Evolutionary conservation across 2,329 filamentous ascomycete genomes (phyloP).

Genomic region (Seiridium cupressi): DNA sequence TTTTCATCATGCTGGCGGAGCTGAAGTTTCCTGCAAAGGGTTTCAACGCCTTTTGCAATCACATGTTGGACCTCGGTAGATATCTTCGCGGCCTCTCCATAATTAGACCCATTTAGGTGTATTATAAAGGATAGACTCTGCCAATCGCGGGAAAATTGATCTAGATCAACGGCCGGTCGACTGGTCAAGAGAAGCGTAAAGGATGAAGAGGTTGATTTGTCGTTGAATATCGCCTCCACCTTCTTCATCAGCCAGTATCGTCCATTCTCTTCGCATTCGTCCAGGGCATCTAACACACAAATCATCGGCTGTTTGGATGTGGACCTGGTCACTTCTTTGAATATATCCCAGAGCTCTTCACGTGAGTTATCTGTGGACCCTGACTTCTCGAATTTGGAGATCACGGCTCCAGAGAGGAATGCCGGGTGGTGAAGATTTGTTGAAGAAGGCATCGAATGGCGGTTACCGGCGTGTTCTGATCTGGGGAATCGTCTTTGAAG

Average conservation of each 20-base stretch:
- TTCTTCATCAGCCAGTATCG: background rate
- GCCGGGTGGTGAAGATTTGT: background rate
- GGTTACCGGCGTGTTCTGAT: background rate
- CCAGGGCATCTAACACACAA: background rate
- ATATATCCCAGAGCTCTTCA: background rate
- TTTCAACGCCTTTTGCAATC: background rate
- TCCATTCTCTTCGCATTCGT: background rate
- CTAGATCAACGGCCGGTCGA: background rate
- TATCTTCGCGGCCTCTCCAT: background rate
- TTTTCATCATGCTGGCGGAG: background rate
- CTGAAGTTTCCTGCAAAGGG: background rate
- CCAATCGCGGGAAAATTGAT: too few species aligned
- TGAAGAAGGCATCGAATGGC: background rate
- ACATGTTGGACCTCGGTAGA: background rate
- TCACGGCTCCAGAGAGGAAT: background rate
- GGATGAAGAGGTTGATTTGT: background rate
- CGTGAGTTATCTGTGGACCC: background rate
- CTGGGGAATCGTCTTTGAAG: background rate
- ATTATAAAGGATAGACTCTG: background rate
- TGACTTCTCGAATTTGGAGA: background rate
- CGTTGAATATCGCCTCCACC: background rate
- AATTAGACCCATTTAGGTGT: background rate
- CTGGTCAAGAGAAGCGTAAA: background rate
- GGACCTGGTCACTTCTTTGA: background rate
- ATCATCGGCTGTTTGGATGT: background rate